Base-by-base conservation (phyloP, 257 asterid genomes). In the Fraxinus pennsylvanica region DNA sequence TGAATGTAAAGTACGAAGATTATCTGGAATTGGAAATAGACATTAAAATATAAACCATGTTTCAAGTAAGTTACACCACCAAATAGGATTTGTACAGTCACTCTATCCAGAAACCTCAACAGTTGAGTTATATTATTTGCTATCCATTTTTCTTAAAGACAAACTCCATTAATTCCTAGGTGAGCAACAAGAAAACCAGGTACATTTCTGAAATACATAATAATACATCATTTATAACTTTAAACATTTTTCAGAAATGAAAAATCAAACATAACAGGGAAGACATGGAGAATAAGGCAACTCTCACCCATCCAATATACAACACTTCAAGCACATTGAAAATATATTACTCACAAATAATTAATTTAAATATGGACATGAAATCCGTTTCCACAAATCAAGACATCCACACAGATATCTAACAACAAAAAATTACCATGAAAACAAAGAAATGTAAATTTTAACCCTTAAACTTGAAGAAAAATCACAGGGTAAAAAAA, bases 391-490 rank as follows among this genome's bases (percentile, higher is more conserved):
- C 21, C 67, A 21, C 67, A 8, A 6, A 36, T 41, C 38, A 5
- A 32, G 22, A 29, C 7, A 47, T 35, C 19, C 8, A 12, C 3
- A 76, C 52, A 38, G 29, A 39, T 1, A 39, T 3, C 3, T 17
- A 36, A 17, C 54, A 72, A 39, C n/a, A 30, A 68, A 30, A 80
- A 73, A 74, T 47, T 9, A 72, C 30, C 22, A 73, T 32, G 52
- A 27, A 65, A 72, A 32, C 38, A 14, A 73, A 35, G 47, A 39
- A 73, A 73, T 32, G 25, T 38, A 17, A 39, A 61, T 38, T 59
- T 71, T 3, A 66, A 33, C 77, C 65, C 75, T 74, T 7, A 77
- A 66, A 0, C 15, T 27, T 25, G 17, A 65, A 63, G 30, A 45
- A 35, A 21, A 65, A 7, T 57, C 66, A 3, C 9, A 73, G 36